phyloP scores from a whole-genome alignment of 2,329 filamentous ascomycete species.

The Aspergillus ochraceus region DNA sequence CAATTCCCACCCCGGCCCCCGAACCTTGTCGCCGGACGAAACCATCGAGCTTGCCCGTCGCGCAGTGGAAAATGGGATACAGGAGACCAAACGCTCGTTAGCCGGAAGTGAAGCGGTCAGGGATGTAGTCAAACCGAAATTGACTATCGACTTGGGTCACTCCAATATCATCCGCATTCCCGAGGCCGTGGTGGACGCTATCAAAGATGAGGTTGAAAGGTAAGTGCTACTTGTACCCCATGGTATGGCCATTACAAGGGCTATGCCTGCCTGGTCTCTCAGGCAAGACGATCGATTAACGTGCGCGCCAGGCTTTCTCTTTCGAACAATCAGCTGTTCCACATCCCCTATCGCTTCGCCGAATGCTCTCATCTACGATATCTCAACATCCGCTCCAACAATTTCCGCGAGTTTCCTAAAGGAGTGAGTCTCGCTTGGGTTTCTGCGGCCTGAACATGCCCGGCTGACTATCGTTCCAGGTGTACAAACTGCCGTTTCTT shows the following conservation, averaged over 20 bases:
- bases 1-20: conserved; percentile 25
- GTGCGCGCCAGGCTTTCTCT: conserved; percentile 44
- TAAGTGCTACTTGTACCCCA: conserved; percentile 24
- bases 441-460: background rate
- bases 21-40: conserved; percentile 42
- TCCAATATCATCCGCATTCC: conserved; percentile 51
- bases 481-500: conserved; percentile 80
- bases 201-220: conserved; percentile 55
- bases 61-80: conserved; percentile 49
- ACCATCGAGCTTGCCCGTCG: conserved; percentile 46
- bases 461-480: conserved; percentile 51
- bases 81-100: conserved; percentile 49
- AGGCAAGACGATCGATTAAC: conserved; percentile 14
- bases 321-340: conserved; percentile 53
- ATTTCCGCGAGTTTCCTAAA: conserved; percentile 61
- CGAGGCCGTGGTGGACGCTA: conserved; percentile 51
- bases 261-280: background rate
- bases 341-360: conserved; percentile 49
- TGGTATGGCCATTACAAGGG: background rate
- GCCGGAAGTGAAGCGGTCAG: conserved; percentile 47
- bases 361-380: conserved; percentile 51
- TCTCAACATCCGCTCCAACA: conserved; percentile 52
- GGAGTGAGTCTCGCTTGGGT: conserved; percentile 50
- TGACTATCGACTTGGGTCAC: conserved; percentile 54
- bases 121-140: conserved; percentile 49